Conservation (phyloP, 2,329 filamentous ascomycete species). For the Metarhizium robertsii region DNA sequence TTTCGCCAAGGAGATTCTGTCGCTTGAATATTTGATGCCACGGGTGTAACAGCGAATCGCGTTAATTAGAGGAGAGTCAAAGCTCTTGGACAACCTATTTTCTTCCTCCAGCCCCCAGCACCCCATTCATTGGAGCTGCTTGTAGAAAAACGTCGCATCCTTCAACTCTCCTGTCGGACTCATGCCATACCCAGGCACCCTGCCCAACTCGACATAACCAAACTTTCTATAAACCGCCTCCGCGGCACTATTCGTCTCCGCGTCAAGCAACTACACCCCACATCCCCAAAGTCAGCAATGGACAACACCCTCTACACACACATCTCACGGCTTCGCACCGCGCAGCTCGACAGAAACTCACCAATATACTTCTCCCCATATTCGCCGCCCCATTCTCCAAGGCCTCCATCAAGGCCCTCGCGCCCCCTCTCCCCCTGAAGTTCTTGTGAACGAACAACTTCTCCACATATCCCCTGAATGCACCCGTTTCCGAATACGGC, state of each 20-base stretch:
- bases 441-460: conserved; percentile 47
- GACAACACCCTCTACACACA: too few relatives aligned
- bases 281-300: background rate
- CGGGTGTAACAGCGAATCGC: too few relatives aligned
- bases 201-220: conserved; percentile 47
- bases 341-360: conserved; percentile 23
- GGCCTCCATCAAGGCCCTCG: conserved; percentile 38
- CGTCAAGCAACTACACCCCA: conserved; percentile 37
- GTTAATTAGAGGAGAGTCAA: too few relatives aligned
- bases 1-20: too few relatives aligned
- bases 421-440: conserved; percentile 41
- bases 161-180: conserved; percentile 38
- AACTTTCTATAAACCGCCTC: conserved; percentile 44
- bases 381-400: conserved; percentile 44
- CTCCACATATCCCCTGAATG: conserved; percentile 45
- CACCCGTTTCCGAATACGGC: conserved; percentile 44
- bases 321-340: too few relatives aligned
- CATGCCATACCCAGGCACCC: conserved; percentile 43
- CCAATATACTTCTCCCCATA: conserved; percentile 41
- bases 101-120: too few relatives aligned
- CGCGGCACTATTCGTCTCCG: conserved; percentile 40
- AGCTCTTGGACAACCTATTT: too few relatives aligned
- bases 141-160: conserved; percentile 50
- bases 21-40: too few relatives aligned
- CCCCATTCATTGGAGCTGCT: conserved; percentile 31